Evolutionary conservation across 1,139 yeast genomes (phyloP).

Genomic region (Dujonia santamariae): DNA sequence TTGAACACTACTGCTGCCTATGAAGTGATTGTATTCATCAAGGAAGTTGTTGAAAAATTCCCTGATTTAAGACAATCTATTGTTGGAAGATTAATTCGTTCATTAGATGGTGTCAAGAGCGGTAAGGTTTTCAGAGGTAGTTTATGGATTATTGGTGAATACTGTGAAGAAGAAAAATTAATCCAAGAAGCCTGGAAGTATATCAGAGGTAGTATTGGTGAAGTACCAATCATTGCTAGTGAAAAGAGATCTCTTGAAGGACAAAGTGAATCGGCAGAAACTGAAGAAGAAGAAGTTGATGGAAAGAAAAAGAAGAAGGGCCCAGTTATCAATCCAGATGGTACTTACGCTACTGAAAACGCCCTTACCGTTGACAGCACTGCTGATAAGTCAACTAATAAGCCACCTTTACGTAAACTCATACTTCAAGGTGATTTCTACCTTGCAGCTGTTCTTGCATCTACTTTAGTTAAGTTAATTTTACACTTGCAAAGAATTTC

Average conservation of each 20-base stretch:
- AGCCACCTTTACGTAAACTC: constrained; percentile 78
- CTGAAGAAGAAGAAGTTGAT: constrained; percentile 19
- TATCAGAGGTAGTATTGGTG: constrained; percentile 82
- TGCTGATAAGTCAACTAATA: constrained; percentile 34
- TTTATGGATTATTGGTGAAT: constrained; percentile 95
- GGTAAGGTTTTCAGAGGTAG: constrained; percentile 94
- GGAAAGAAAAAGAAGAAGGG: constrained; percentile 41
- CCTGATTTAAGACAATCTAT: constrained; percentile 75
- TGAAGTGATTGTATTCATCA: constrained; percentile 84
- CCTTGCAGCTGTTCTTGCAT: constrained; percentile 82
- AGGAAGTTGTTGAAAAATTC: constrained; percentile 91
- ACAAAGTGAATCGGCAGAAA: constrained; percentile 28
- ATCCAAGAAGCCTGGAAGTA: constrained; percentile 86
- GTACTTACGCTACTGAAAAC: constrained; percentile 96
- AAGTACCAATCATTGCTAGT: constrained; percentile 81
- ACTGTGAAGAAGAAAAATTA: constrained; percentile 67
- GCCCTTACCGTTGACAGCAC: constrained; percentile 59
- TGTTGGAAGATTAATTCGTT: constrained; percentile 57
- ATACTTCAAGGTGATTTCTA: constrained; percentile 88
- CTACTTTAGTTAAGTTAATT: constrained; percentile 85
- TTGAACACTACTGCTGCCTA: constrained; percentile 83
- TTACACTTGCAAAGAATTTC: constrained; percentile 68
- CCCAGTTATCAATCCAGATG: constrained; percentile 92
- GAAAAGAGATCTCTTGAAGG: constrained; percentile 51
- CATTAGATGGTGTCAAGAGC: constrained; percentile 69